These are phyloP conservation scores for Monosporascus sp. DNA, from an alignment of 2,329 filamentous ascomycete species.

Conservation along the genomic window DNA sequence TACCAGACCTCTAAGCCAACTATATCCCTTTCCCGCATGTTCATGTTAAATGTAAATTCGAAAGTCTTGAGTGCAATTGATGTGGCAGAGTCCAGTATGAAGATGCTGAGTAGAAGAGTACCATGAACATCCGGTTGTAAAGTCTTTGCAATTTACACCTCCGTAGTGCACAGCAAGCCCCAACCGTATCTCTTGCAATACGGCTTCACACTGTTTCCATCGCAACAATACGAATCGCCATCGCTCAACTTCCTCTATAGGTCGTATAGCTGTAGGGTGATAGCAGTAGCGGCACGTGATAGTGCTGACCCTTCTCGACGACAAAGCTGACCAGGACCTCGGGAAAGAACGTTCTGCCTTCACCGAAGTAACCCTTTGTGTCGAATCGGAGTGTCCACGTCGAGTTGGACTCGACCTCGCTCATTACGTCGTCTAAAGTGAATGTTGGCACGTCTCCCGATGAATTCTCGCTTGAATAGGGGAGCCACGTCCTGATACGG, in stretches of 20 bases:
- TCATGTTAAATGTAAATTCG: no score
- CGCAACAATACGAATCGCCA: not conserved
- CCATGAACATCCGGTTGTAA: no score
- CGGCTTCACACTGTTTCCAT: no score
- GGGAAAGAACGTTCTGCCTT: slow-evolving; percentile 56
- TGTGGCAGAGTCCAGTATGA: no score
- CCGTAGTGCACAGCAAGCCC: no score
- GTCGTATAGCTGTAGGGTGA: slow-evolving; percentile 78
- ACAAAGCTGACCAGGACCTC: slow-evolving; percentile 51
- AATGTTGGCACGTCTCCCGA: slow-evolving; percentile 54
- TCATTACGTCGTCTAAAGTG: slow-evolving; percentile 52
- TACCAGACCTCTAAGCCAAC: no score
- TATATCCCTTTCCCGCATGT: no score
- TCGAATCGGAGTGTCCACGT: slow-evolving; percentile 69
- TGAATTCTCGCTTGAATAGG: slow-evolving; percentile 45
- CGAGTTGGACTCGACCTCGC: slow-evolving; percentile 38
- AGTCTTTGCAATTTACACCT: no score
- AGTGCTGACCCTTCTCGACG: slow-evolving; percentile 57
- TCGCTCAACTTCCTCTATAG: slow-evolving; percentile 64
- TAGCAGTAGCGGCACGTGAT: slow-evolving; percentile 74
- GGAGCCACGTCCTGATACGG: slow-evolving; percentile 64
- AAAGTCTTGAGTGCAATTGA: no score
- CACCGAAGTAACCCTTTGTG: slow-evolving; percentile 65
- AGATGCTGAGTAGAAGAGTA: no score
- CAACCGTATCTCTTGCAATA: no score